phyloP scores from a whole-genome alignment of 805 yeast genomes.

The Komagataella kurtzmanii region DNA sequence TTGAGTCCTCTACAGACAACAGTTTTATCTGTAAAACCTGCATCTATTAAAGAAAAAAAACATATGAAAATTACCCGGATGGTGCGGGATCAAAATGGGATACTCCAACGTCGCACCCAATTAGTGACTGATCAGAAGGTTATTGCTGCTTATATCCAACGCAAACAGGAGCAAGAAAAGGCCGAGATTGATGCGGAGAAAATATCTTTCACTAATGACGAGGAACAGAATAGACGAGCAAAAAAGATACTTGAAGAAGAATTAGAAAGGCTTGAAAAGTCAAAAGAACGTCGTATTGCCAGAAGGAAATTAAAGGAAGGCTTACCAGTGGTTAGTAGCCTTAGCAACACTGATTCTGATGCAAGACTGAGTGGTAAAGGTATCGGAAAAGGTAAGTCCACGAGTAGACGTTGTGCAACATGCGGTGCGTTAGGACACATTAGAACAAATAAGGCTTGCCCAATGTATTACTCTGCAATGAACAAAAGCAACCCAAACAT shows the following conservation, averaged over 20 bases:
- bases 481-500: not conserved
- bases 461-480: conserved; percentile 37
- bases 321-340: conserved; percentile 15
- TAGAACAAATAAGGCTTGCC: conserved; percentile 84
- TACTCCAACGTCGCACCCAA: conserved; percentile 69
- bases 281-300: conserved; percentile 52
- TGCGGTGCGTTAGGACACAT: conserved; percentile 96
- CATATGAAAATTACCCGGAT: conserved; percentile 58
- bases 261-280: conserved; percentile 72
- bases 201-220: conserved; percentile 67
- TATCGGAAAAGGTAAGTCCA: conserved; percentile 58
- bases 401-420: conserved; percentile 77
- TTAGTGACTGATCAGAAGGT: conserved; percentile 75
- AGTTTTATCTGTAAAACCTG: not conserved
- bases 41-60: conserved; percentile 10
- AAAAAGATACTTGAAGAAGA: conserved; percentile 71
- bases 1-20: not conserved
- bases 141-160: conserved; percentile 70
- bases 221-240: conserved; percentile 67
- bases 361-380: conserved; percentile 46
- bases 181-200: conserved; percentile 59
- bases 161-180: conserved; percentile 22
- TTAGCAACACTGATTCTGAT: conserved; percentile 19
- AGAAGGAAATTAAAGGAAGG: conserved; percentile 34
- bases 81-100: conserved; percentile 74